Evolutionary conservation across 2,329 filamentous ascomycete genomes (phyloP), one percentile per base, ranked within the genome.

Genomic region (Thelonectria blattea): DNA sequence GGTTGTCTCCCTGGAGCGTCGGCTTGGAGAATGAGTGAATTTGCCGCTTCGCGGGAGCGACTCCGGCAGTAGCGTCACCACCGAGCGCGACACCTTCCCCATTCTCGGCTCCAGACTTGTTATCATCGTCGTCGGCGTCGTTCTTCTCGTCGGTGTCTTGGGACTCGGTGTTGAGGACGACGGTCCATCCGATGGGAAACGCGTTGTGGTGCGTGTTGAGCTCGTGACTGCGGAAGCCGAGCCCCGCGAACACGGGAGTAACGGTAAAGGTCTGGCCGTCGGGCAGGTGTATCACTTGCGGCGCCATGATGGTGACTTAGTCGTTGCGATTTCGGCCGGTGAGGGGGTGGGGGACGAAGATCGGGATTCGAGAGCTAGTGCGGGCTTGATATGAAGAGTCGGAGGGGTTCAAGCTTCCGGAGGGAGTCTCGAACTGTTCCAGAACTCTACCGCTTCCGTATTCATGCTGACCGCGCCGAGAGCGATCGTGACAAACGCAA

Each of bases 171-270:
- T 93, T 89, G 39, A 98, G 82, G 30, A 94, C 90, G 52, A 97
- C 88, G 2, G 91, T 96, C 94, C 94, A 98, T 32, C 93, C 93
- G 6, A 91, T 85, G 0, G 93, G 93, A 61, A 92, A 93, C 4
- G 89, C 84, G 52, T 88, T 88, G 68, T 85, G 84, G 70, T 90
- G 86, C 24, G 83, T 80, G 70, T 85, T 90, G 64, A 91, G 79
- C 63, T 95, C 90, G 72, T 92, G 90, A 58, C 88, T 86, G 75
- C 93, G 95, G 87, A 97, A 97, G 70, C 89, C 91, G 57, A 95
- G 83, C 32, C 94, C 94, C n/a, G 91, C 92, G 74, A 97, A 97
- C 24, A 97, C 92, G 1, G 93, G 91, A 14, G 87, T 88, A 32
- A 96, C 90, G 3, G 88, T 90, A 72, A 95, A 85, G 65, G 84